Evolutionary conservation across 257 asterid species (phyloP).

Genomic region (Jacaranda mimosifolia): DNA sequence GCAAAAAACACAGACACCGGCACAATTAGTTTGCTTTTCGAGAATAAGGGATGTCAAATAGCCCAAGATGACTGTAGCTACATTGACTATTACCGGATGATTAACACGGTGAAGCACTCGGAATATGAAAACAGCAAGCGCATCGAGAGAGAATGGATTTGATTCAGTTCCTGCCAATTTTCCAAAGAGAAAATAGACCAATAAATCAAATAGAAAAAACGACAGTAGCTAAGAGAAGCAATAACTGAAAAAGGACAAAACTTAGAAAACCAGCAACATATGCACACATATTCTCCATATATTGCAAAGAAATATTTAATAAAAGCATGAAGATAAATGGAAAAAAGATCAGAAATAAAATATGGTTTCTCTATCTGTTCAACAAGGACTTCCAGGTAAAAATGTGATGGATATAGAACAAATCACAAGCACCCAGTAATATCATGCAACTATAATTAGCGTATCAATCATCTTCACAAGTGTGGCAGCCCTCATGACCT

Average conservation of each 20-base stretch:
- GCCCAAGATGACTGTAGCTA: constrained; percentile 26
- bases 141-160: constrained; percentile 91
- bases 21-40: constrained; percentile 17
- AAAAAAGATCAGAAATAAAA: neutral
- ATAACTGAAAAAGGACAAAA: neutral
- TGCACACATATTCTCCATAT: neutral
- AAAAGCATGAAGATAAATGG: constrained; percentile 19
- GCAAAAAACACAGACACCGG: constrained; percentile 31
- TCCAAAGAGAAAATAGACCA: constrained; percentile 7
- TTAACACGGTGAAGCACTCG: constrained; percentile 87
- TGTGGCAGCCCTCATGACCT: neutral
- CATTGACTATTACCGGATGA: constrained; percentile 78
- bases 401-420: constrained; percentile 4
- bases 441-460: constrained; percentile 1
- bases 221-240: constrained; percentile 20
- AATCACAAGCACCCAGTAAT: constrained; percentile 1
- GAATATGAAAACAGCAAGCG: constrained; percentile 86
- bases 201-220: constrained; percentile 19
- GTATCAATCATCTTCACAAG: constrained; percentile 6
- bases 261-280: too few relatives aligned
- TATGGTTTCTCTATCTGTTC: neutral
- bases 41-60: constrained; percentile 10
- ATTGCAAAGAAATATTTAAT: constrained; percentile 4
- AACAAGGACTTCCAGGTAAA: neutral
- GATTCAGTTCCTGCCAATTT: constrained; percentile 78